A percentile compares a stretch with the other conserved stretches of the same genome.
phyloP scores from a whole-genome alignment of 2,329 filamentous ascomycete species.

The Aspergillus sp. region DNA sequence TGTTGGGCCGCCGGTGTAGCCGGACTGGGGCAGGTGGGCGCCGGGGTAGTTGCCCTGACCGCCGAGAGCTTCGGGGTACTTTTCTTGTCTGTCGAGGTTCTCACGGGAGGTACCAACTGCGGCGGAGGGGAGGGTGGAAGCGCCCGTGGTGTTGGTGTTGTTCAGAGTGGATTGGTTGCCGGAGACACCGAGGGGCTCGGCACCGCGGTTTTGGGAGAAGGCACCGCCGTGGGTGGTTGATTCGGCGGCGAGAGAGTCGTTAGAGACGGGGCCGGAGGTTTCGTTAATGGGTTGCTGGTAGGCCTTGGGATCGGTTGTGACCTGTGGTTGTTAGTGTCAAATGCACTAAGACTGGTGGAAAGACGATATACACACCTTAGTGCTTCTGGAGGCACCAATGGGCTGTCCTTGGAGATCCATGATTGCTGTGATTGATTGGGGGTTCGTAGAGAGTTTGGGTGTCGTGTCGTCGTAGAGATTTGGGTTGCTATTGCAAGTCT shows the following conservation, averaged over 20 bases:
- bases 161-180: slow-evolving; percentile 50
- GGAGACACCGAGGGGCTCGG: slow-evolving; percentile 44
- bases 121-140: slow-evolving; percentile 46
- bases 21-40: slow-evolving; percentile 23
- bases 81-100: slow-evolving; percentile 36
- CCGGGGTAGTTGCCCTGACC: slow-evolving; percentile 35
- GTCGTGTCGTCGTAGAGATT: neutral
- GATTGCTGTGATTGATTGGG: slow-evolving; percentile 16
- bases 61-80: slow-evolving; percentile 34
- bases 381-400: slow-evolving; percentile 25
- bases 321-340: slow-evolving; percentile 6
- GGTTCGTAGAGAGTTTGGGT: neutral
- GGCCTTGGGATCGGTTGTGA: slow-evolving; percentile 44
- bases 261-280: slow-evolving; percentile 55
- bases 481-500: neutral
- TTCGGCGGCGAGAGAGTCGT: slow-evolving; percentile 70
- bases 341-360: neutral
- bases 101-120: slow-evolving; percentile 41
- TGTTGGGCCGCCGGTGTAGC: slow-evolving; percentile 30
- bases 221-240: slow-evolving; percentile 55
- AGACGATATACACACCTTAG: slow-evolving; percentile 22
- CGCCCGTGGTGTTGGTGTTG: slow-evolving; percentile 50
- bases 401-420: slow-evolving; percentile 39
- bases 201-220: slow-evolving; percentile 55
- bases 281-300: slow-evolving; percentile 52